Base-by-base conservation (phyloP, 495 filamentous ascomycete species). In the Glonium stellatum region DNA sequence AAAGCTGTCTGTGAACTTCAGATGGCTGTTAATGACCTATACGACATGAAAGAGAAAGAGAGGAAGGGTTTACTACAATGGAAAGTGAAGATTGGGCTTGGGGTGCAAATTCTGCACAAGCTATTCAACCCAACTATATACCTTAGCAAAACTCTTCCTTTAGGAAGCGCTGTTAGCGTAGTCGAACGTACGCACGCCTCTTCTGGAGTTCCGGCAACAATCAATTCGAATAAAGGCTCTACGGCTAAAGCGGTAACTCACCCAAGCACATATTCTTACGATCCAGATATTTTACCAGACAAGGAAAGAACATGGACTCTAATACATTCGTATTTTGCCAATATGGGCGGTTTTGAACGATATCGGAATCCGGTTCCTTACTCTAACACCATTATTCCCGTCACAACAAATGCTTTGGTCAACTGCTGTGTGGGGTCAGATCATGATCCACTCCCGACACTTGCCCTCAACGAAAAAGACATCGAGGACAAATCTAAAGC, bases 401-500 rank as follows among this genome's bases (percentile, higher is more conserved):
- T 44, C 22, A 19, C 47, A 19, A 12, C 47, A 5, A 13, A 50
- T 50, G 13, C 19, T 4, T 18, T 50, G 3, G 6, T 50, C 10
- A 50, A 23, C 12, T 21, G 37, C 37, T 27, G 42, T 55, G 5
- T 23, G 1, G 34, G 50, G 4, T 27, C 23, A 54, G 19, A 25
- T 34, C n/a, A 57, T 19, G 18, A 13, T n/a, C 18, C 37, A 4
- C 37, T 27, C n/a, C 9, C 12, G 10, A 19, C 23, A 5, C 23
- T 59, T 25, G 6, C 47, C 12, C 23, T 36, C 11, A 42, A 15
- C 22, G 13, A 53, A 25, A 48, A 36, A 10, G 60, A 62, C 15
- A 52, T 62, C 19, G 31, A 35, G 2, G 60, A 62, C 36, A 58
- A 58, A 37, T 41, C 42, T 27, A 62, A 62, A 19, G 60, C 54